These are phyloP conservation scores for Lipomyces japonicus DNA, from an alignment of 805 yeast genomes.

Conservation along the genomic window DNA sequence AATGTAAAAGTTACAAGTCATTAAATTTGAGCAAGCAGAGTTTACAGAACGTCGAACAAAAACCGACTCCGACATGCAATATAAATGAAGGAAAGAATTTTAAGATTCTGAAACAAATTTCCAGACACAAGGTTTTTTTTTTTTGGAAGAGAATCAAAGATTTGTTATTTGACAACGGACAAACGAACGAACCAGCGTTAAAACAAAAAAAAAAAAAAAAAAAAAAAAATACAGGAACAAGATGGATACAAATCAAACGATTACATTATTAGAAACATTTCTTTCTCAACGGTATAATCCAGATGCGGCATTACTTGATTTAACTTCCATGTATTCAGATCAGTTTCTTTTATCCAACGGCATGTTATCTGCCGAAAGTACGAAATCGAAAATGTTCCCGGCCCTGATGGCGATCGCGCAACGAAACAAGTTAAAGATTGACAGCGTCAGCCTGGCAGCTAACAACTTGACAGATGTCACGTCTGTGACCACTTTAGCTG, in stretches of 20 bases:
- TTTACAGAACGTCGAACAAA: no score
- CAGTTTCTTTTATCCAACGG: conserved; percentile 58
- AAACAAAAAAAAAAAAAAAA: no score
- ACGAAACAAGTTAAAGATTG: conserved; percentile 19
- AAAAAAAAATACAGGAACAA: no score
- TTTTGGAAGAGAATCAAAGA: no score
- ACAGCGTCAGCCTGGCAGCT: conserved; percentile 48
- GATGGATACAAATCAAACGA: conserved; percentile 47
- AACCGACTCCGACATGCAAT: no score
- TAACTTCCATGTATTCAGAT: conserved; percentile 63
- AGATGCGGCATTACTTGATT: conserved; percentile 60
- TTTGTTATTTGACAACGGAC: no score
- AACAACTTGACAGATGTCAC: conserved; percentile 63
- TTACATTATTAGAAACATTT: conserved; percentile 59
- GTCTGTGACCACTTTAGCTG: conserved; percentile 60
- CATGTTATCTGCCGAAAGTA: conserved; percentile 55
- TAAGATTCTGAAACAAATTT: no score
- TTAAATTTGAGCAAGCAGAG: no score
- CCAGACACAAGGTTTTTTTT: no score
- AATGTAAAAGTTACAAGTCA: no score
- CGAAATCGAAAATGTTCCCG: conserved; percentile 67
- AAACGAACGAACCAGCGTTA: no score
- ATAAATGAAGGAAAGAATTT: no score
- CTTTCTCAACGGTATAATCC: conserved; percentile 65
- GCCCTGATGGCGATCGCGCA: conserved; percentile 51